Base-by-base conservation (phyloP, 2,329 filamentous ascomycete species). In the Aspergillus latus region DNA sequence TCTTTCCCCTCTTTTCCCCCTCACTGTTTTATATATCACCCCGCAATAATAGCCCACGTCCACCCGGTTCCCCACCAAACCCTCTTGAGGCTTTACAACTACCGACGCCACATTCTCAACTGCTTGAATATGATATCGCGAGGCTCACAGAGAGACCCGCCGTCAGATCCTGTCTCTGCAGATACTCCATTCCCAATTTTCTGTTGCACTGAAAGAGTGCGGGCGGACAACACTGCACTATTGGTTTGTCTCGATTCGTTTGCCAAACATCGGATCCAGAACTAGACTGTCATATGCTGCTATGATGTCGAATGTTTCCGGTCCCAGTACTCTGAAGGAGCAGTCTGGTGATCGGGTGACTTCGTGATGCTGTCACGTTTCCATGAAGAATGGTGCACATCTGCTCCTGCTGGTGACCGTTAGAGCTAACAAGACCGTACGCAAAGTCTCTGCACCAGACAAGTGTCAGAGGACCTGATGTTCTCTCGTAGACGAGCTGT, bases 141-240 rank as follows among this genome's bases (percentile, higher is more conserved):
- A 7, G 45, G 30, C 26, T 67, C 61, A 40, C 72, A 73, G 2
- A 73, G 62, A 6, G 67, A 29, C 0, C 70, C 69, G 45, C 71
- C 72, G 0, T 70, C 67, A 6, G 47, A 26, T 21, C 52, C 59
- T 16, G 49, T 9, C n/a, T 59, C 3, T 51, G 60, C 45, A 6
- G 60, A 51, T 54, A 53, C 36, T 58, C 52, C 1, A 59, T 26
- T 0, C 26, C 16, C 16, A 11, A 10, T 67, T 15, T 15, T 26
- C 0, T 21, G 55, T 55, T 4, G 21, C 45, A 52, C 77, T 62
- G 62, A 37, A 71, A 73, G 2, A 67, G 68, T 0, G 76, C 77
- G 1, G 74, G 69, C 2, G 70, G 69, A 50, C 78, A 80, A 80
- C 47, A 4, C 66, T 66, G 59, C 78, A 80, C 72, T 73, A 78